A percentile compares a stretch with the other conserved stretches of the same genome.
phyloP scores from a whole-genome alignment of 768 basidiomycete species.

The Termitomyces sp. region DNA sequence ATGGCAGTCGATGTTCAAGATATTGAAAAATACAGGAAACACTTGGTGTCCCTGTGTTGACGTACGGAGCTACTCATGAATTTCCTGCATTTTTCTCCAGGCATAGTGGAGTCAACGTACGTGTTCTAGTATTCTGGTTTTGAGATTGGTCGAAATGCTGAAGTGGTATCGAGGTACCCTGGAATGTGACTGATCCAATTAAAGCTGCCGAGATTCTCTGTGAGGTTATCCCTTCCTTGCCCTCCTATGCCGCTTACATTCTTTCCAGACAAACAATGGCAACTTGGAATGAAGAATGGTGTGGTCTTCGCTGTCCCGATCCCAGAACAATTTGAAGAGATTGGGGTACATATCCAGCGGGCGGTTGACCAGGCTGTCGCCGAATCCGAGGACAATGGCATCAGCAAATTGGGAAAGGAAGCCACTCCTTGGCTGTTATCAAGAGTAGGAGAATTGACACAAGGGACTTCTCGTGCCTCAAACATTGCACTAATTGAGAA shows the following conservation, averaged over 20 bases:
- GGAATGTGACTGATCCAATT: slow-evolving; percentile 60
- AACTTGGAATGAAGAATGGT: slow-evolving; percentile 73
- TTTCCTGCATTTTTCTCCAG: slow-evolving; percentile 96
- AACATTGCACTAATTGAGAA: slow-evolving; percentile 91
- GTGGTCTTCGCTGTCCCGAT: slow-evolving; percentile 88
- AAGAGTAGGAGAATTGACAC: slow-evolving; percentile 77
- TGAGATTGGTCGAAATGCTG: background rate
- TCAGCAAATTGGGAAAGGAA: slow-evolving; percentile 80
- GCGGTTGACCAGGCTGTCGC: slow-evolving; percentile 80
- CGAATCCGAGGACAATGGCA: slow-evolving; percentile 80
- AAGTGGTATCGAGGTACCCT: slow-evolving; percentile 60
- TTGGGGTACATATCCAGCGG: slow-evolving; percentile 66
- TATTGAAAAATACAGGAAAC: slow-evolving; percentile 64
- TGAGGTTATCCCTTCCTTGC: slow-evolving; percentile 29
- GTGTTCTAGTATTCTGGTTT: slow-evolving; percentile 6
- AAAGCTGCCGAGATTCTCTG: slow-evolving; percentile 75
- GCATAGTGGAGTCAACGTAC: slow-evolving; percentile 74
- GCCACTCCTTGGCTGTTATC: slow-evolving; percentile 92
- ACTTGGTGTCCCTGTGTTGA: slow-evolving; percentile 86
- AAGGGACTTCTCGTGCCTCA: slow-evolving; percentile 65
- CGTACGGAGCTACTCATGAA: slow-evolving; percentile 69
- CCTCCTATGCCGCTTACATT: background rate
- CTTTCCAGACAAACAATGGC: slow-evolving; percentile 57
- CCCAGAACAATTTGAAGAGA: slow-evolving; percentile 65
- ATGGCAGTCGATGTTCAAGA: background rate